Conservation (phyloP, 1,284 basidiomycete species). For the Exobasidium rhododendri region DNA sequence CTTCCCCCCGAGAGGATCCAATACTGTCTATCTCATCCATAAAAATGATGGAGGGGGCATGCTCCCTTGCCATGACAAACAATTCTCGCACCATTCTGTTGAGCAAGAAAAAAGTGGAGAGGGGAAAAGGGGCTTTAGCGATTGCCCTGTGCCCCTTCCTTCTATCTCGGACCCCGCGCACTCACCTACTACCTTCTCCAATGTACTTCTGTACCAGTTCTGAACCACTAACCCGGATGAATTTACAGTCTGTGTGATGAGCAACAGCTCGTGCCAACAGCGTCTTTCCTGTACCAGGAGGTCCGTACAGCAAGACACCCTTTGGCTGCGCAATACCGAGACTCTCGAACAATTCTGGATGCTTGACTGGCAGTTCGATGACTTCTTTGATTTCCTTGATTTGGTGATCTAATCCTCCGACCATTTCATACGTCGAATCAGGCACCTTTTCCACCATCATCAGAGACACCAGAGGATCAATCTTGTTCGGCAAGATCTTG, state of each 20-base stretch:
- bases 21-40: conserved; percentile 99
- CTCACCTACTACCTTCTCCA: conserved; percentile 93
- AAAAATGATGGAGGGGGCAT: conserved; percentile 98
- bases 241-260: conserved; percentile 96
- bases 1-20: conserved; percentile 86
- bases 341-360: conserved; percentile 93
- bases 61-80: conserved; percentile 97
- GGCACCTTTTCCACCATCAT: conserved; percentile 99
- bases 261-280: conserved; percentile 53
- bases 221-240: conserved; percentile 91
- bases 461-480: conserved; percentile 53
- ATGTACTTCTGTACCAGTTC: conserved; percentile 99
- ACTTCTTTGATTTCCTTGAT: conserved; percentile 99
- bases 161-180: too few relatives aligned
- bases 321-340: conserved; percentile 97
- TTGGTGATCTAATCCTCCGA: conserved; percentile 93
- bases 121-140: too few relatives aligned
- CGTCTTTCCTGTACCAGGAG: conserved; percentile 54
- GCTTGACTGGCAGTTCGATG: conserved; percentile 96
- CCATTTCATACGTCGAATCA: conserved; percentile 99
- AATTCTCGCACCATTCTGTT: conserved; percentile 68
- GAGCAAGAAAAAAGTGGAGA: background rate
- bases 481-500: conserved; percentile 54
- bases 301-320: conserved; percentile 55
- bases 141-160: too few relatives aligned